Evolutionary conservation across 148 eudicot genomes (phyloP), one percentile per base, ranked within the genome.

Genomic region (Rhododendron simsii): DNA sequence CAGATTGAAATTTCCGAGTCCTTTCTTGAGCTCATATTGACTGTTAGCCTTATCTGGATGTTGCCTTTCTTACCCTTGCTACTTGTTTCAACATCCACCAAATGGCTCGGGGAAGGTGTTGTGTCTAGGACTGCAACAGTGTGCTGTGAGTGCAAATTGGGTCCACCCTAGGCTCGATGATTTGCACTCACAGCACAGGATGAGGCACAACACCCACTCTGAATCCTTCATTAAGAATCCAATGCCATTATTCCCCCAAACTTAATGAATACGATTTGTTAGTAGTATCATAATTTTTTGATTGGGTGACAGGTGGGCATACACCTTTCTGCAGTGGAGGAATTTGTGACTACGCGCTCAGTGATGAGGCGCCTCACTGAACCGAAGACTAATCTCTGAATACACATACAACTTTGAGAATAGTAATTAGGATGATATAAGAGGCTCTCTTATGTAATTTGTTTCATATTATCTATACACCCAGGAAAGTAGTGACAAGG

Each of bases 281-380:
- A n/a, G 3, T 2, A 1, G 18, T 47, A 10, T 12, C 35, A 3
- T 26, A 45, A 23, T 48, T 79, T 47, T 26, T 48, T 48, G 28
- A 6, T 8, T 81, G 50, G 83, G 3, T 81, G 41, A 20, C 86
- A 95, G 98, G 96, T 95, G 63, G 98, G 98, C 21, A 94, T 95
- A 75, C 98, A 96, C 89, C 98, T 98, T 79, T 94, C 98, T 78
- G 91, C 98, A 51, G 98, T 98, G 1, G 98, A 96, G 87, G 98
- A 96, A 84, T 96, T 96, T 39, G 98, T 96, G 83, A 96, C 98
- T 6, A 92, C 94, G 98, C 92, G 98, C 80, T 89, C 95, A 86
- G 91, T 81, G 59, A 86, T 95, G 41, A 90, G 98, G 91, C 92
- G 91, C 63, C 63, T 96, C 78, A 37, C 94, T 77, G 94, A 96